Base-by-base conservation (phyloP, 2,329 filamentous ascomycete species). In the Fusarium praegraminearum region DNA sequence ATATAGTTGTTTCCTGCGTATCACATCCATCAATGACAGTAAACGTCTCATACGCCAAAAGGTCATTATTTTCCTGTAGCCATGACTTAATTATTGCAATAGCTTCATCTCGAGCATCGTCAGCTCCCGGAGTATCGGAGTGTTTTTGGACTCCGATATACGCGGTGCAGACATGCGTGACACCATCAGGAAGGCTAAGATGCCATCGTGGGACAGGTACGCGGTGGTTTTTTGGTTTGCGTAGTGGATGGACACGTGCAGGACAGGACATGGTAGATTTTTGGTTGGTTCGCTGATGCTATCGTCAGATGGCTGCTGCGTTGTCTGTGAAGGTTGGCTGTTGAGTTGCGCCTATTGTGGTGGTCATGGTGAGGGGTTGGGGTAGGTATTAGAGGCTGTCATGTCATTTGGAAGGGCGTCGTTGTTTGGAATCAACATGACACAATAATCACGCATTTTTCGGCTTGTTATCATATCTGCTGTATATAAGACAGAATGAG, bases 191-290 rank as follows among this genome's bases (percentile, higher is more conserved):
- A 7, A 77, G 63, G 3, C 61, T 52, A 6, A 78, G 62, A 22
- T 76, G 72, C 74, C 75, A 78, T 43, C 77, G 67, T 5, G 77
- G 77, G n/a, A 78, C 65, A 0, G 77, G 77, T 1, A 71, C 75
- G 24, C 60, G 58, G 41, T 78, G 76, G 22, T 76, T 72, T 10
- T 71, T 54, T 3, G 77, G 77, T 53, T 74, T 74, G 7, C 50
- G 67, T 10, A 78, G 70, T 8, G 77, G 75, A 46, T 78, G 76
- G 9, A 59, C 70, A n/a, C 77, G 75, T 8, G 51, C 57, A 38
- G 62, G 52, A 13, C 61, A 67, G 10, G 66, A 62, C 66, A 69
- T 69, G n/a, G 13, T 8, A 30, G 13, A 33, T 30, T 46, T 24
- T 45, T 12, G 13, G 24, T 28, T 18, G n/a, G 18, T 18, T 12